Evolutionary conservation across 805 yeast genomes (phyloP).

Genomic region (Teunomyces atbi): DNA sequence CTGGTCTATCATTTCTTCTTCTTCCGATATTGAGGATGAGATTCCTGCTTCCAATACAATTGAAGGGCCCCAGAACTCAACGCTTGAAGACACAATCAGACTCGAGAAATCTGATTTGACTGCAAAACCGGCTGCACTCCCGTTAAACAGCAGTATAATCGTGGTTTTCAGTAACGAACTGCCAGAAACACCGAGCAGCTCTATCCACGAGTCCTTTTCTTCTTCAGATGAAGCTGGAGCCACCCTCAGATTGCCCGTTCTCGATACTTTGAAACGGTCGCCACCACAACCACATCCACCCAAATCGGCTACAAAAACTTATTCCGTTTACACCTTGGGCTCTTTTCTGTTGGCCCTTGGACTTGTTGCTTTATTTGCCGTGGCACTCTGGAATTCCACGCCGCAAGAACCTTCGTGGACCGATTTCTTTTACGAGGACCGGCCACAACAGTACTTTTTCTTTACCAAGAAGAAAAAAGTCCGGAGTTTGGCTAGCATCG

Average conservation of each 20-base stretch:
- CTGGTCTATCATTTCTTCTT: slow-evolving; percentile 45
- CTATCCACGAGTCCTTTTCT: neutral
- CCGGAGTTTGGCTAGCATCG: neutral
- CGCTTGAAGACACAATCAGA: neutral
- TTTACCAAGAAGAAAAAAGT: slow-evolving; percentile 5
- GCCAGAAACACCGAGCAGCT: neutral
- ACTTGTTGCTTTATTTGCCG: neutral
- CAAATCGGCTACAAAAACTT: neutral
- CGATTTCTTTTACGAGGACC: slow-evolving; percentile 4
- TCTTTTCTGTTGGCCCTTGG: neutral
- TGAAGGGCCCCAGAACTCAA: neutral
- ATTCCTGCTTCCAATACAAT: slow-evolving; percentile 19
- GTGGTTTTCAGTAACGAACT: neutral
- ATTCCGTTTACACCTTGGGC: neutral
- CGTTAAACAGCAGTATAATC: neutral
- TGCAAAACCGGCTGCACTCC: neutral
- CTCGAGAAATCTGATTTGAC: neutral
- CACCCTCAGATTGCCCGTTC: neutral
- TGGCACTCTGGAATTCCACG: neutral
- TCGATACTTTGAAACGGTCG: neutral
- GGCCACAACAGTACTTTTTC: slow-evolving; percentile 1
- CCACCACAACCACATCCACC: neutral
- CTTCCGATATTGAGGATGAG: slow-evolving; percentile 39
- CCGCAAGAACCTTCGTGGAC: neutral
- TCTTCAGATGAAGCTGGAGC: neutral